Base-by-base conservation (phyloP, 139 green algal species). In the Spirogloea muscicola region DNA sequence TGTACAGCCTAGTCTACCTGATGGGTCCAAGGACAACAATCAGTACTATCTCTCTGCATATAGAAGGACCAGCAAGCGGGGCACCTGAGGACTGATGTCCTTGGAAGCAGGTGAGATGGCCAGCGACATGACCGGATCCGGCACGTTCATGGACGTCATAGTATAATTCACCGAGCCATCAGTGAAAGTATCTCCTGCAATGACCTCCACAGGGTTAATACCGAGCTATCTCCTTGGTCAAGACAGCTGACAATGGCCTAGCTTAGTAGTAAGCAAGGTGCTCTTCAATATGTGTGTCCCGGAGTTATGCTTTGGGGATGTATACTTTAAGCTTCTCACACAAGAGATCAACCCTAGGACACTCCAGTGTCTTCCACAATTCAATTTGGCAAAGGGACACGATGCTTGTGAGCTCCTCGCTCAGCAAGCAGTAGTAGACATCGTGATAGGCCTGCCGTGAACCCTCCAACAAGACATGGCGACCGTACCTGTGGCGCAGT, bases 51-150 rank as follows among this genome's bases (percentile, higher is more conserved):
- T 25, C 43, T 10, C 43, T 51, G 13, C 10, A 43, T 25, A 5
- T 2, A 13, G 41, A 41, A 55, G 46, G 21, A 31, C 21, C 21
- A 64, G 55, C 13, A 13, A 44, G 27, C 13, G 27, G 42, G 16
- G 63, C 31, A 77, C 71, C 71, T 79, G 71, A 7, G 66, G 7
- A 3, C 27, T 33, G 52, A 29, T 29, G 59, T 81, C 74, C 25
- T 81, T 81, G 29, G 65, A 39, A 16, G 67, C 21, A 41, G 93
- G 93, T 1, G 84, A 89, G n/a, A 98, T 84, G 0, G 93, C 93
- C 27, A 98, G 88, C 29, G 68, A 89, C 95, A 99, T 98, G 4
- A 99, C 95, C 3, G 95, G 94, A 5, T 98, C 94, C 2, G 94
- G 94, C 29, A 98, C 91, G 37, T 77, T 81, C 80, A 99, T 98